Base-by-base conservation (phyloP, 1,284 basidiomycete species). In the Trametes polyzona region DNA sequence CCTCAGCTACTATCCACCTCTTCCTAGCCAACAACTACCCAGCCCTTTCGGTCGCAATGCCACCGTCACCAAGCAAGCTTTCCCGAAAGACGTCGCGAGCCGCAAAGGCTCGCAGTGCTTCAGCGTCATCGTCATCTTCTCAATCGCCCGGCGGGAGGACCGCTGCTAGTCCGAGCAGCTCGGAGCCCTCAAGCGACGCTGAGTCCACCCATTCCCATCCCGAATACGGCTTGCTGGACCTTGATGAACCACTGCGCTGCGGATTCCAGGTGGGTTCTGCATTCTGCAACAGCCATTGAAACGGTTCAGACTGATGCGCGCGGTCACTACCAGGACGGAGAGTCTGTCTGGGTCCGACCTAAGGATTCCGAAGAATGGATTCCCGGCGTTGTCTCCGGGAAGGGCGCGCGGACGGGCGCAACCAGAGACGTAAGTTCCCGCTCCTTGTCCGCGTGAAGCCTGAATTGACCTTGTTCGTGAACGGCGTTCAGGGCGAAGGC, bases 401-500 rank as follows among this genome's bases (percentile, higher is more conserved):
- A 51, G 36, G 63, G 51, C 17, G 61, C 59, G 10, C 54, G 59
- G 5, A 54, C 47, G 35, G 49, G 43, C 6, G 41, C 53, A 10
- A 60, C 61, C 6, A 59, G 61, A 19, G 48, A 58, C 29, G 61
- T 65, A 24, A 40, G 60, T 51, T 10, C 29, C 17, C 32, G 10
- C 29, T 17, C 9, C 9, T 16, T 21, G 16, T 40, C 9, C 19
- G 8, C 19, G 10, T 40, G 6, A 40, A n/a, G 30, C 16, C 19
- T 17, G 29, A 2, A 33, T 12, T 2, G 17, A 17, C 14, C 5
- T 12, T n/a, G 36, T 11, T 44, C 27, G 12, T 17, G 19, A n/a
- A 8, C 11, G 17, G 27, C 35, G 17, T 6, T 23, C 58, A 81
- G 75, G 74, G 75, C 46, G 71, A 80, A 55, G 81, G 81, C 14